A percentile compares a stretch with the other conserved stretches of the same genome.
Conservation (phyloP, 208 protist species). For the Willaertia magna region DNA sequence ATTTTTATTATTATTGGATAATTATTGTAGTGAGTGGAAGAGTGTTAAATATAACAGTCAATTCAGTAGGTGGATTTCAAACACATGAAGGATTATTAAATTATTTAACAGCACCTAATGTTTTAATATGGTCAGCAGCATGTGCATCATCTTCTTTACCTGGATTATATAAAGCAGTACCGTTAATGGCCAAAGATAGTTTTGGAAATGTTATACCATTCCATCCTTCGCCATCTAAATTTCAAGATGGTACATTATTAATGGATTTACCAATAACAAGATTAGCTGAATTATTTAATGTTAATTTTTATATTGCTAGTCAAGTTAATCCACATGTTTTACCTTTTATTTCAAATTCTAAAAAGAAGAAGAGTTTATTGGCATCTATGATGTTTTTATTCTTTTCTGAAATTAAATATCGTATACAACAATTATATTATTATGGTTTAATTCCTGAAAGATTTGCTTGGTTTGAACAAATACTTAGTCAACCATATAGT, state of each 20-base stretch:
- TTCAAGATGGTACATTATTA: constrained; percentile 48
- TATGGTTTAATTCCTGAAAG: constrained; percentile 33
- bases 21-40: constrained; percentile 47
- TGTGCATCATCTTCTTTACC: constrained; percentile 48
- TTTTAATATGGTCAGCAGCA: constrained; percentile 58
- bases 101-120: constrained; percentile 58
- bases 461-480: constrained; percentile 33
- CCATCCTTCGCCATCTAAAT: constrained; percentile 36
- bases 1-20: too few species aligned
- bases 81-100: constrained; percentile 53
- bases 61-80: constrained; percentile 19
- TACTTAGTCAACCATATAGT: constrained; percentile 44
- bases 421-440: constrained; percentile 38
- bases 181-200: constrained; percentile 45
- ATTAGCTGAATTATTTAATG: constrained; percentile 50
- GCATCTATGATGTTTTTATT: constrained; percentile 24
- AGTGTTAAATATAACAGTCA: constrained; percentile 64
- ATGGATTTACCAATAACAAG: constrained; percentile 46
- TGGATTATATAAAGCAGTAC: constrained; percentile 48
- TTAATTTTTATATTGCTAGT: constrained; percentile 57
- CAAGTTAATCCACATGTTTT: constrained; percentile 63
- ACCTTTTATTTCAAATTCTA: constrained; percentile 37
- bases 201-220: constrained; percentile 31
- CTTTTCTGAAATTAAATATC: constrained; percentile 28
- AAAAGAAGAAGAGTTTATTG: constrained; percentile 2